A percentile compares a stretch with the other conserved stretches of the same genome.
These are phyloP conservation scores for Cryptosporidium meleagridis DNA, from an alignment of 169 alveolate genomes.

Conservation along the genomic window DNA sequence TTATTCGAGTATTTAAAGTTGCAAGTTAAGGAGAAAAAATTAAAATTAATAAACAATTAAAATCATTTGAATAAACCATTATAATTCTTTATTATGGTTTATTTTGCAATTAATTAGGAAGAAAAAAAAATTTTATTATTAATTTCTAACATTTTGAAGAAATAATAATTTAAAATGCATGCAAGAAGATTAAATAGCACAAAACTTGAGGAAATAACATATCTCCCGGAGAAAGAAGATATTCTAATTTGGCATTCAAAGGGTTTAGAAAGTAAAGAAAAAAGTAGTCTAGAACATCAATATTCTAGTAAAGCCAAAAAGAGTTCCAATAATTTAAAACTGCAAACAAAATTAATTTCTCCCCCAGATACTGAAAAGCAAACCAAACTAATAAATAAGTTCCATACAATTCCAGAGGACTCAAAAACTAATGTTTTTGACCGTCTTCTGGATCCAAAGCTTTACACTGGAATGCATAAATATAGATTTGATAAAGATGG, in stretches of 20 bases:
- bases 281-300: neutral
- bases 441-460: conserved; percentile 29
- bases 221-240: conserved; percentile 63
- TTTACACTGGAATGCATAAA: conserved; percentile 81
- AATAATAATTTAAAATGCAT: neutral
- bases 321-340: neutral
- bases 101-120: neutral
- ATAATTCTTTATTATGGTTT: neutral
- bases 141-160: neutral
- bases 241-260: conserved; percentile 51
- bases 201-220: conserved; percentile 38
- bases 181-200: conserved; percentile 21
- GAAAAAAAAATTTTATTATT: neutral
- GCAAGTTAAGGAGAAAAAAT: too few relatives aligned
- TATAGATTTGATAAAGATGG: conserved; percentile 88
- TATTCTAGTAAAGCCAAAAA: neutral
- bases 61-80: neutral
- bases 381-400: neutral
- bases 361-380: neutral
- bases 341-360: neutral
- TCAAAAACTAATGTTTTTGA: conserved; percentile 52
- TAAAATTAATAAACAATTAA: neutral
- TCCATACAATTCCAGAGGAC: conserved; percentile 25
- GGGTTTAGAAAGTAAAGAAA: conserved; percentile 1
- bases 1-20: too few relatives aligned